Base-by-base conservation (phyloP, 2,329 filamentous ascomycete species). In the Neopestalotiopsis sp. region DNA sequence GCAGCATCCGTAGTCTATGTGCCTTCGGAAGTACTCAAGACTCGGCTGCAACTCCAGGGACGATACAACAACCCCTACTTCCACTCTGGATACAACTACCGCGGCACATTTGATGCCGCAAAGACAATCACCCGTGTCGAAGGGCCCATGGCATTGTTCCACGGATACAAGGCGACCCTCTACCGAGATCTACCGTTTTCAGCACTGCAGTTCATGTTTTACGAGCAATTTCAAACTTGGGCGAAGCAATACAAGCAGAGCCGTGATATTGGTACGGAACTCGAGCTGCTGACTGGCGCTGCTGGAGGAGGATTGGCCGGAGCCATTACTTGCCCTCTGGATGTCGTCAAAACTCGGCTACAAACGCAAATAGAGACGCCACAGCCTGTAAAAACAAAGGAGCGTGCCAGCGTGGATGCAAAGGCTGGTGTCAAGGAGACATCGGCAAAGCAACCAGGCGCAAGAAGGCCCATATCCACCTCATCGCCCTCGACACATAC, bases 1-100 rank as follows among this genome's bases (percentile, higher is more conserved):
- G 95, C 94, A 59, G 95, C 96, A 1, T 97, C 94, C 0, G 87
- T 97, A 70, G 88, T 98, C 69, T 99, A 99, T 78, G 97, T 99
- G 4, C 97, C 96, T 4, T 97, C 95, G 13, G 97, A 99, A 81
- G 96, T 99, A 4, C 87, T 99, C 74, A 99, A 99, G 81, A 99
- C 96, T n/a, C 91, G 96, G 30, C 85, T 98, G 63, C 96, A 99
- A 78, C 88, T 99, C 5, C 96, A 99, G 80, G 97, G 96, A 65
- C 93, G 94, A 70, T 92, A 94, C 83, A 97, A 98, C 81, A 99
- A 99, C 77, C 95, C 96, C 0, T 92, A 91, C 81, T 98, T 98
- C 84, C 85, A 90, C 62, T 97, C 94, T 0, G 96, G 96, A 68
- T 99, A 99, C 83, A 99, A 99, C 80, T 99, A 99, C 80, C 92